Percentiles rank a stretch among this genome's conserved stretches.
These are phyloP conservation scores for Cylindrotheca fusiformis DNA, from an alignment of 108 stramenopile genomes.

Conservation along the genomic window DNA sequence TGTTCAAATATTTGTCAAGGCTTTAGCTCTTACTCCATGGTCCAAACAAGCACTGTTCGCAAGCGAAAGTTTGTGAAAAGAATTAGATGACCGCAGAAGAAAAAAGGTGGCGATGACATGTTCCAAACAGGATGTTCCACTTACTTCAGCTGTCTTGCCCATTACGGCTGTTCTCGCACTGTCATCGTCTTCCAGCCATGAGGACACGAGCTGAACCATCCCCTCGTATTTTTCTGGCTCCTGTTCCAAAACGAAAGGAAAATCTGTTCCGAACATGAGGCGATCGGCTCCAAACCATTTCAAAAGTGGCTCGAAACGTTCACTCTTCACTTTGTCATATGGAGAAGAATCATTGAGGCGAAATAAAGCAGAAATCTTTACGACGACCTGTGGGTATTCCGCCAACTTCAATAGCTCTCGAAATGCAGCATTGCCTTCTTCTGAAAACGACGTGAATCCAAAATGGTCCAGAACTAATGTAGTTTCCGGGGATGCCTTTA, in stretches of 20 bases:
- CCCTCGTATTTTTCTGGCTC: conserved; percentile 54
- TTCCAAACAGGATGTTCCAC: no score
- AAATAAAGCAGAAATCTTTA: conserved; percentile 85
- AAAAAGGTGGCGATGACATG: no score
- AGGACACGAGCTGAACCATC: conserved; percentile 50
- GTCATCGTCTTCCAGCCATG: conserved; percentile 49
- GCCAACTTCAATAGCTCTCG: conserved; percentile 61
- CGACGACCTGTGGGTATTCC: conserved; percentile 63
- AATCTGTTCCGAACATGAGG: conserved; percentile 82
- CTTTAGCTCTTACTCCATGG: no score
- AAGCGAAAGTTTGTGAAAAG: no score
- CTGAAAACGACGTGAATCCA: conserved; percentile 76
- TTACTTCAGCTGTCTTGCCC: conserved; percentile 61
- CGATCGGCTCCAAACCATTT: conserved; percentile 67
- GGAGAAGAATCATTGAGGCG: conserved; percentile 59
- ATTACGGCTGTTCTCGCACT: conserved; percentile 46
- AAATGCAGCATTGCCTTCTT: conserved; percentile 55
- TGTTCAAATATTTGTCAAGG: no score
- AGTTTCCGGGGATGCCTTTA: conserved; percentile 64
- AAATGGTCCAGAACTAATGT: conserved; percentile 80
- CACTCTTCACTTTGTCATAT: conserved; percentile 48
- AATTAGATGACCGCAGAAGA: no score
- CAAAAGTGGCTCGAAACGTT: conserved; percentile 68
- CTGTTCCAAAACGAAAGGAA: conserved; percentile 79
- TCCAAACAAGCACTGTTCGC: no score